Base-by-base conservation (phyloP, 2,329 filamentous ascomycete species). In the Aulographum hederae region DNA sequence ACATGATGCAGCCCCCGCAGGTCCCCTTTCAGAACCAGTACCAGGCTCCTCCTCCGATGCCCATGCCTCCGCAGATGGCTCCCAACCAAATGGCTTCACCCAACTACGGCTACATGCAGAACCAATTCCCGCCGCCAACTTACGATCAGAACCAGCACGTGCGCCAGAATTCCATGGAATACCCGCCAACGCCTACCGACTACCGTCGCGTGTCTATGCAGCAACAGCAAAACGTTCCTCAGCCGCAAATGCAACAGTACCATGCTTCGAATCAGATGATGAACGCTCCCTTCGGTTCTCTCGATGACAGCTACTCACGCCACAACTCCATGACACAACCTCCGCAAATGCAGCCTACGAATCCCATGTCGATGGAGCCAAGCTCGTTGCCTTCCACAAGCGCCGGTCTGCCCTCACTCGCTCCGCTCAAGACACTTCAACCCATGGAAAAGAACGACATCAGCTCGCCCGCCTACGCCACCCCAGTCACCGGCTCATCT, bases 401-500 rank as follows among this genome's bases (percentile, higher is more conserved):
- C 18, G 35, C 38, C 26, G 39, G 25, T 32, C 42, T 46, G 18
- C 46, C 53, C 37, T 41, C 53, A 15, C 40, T 63, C 32, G 56
- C 59, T 5, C 57, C 57, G 11, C 41, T 61, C 32, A 55, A 57
- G 38, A 55, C 56, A 2, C 37, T 56, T 34, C 48, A 53, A 26
- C 45, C 50, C 2, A 36, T 37, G 15, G 45, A 56, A 3, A 55
- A 53, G 35, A 38, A 56, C 26, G 58, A 61, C 34, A 53, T 56
- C 4, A 46, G 54, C 3, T 60, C 58, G n/a, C 59, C 59, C 1
- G 46, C 50, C n/a, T 57, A 56, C 31, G 45, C 50, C 18, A 52
- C 50, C 13, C n/a, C n/a, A n/a, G n/a, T n/a, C n/a, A n/a, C n/a
- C n/a, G n/a, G n/a, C n/a, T n/a, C n/a, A n/a, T n/a, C n/a, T n/a